These are phyloP conservation scores for Hamigera avellanea DNA, from an alignment of 495 filamentous ascomycete species.

Conservation along the genomic window DNA sequence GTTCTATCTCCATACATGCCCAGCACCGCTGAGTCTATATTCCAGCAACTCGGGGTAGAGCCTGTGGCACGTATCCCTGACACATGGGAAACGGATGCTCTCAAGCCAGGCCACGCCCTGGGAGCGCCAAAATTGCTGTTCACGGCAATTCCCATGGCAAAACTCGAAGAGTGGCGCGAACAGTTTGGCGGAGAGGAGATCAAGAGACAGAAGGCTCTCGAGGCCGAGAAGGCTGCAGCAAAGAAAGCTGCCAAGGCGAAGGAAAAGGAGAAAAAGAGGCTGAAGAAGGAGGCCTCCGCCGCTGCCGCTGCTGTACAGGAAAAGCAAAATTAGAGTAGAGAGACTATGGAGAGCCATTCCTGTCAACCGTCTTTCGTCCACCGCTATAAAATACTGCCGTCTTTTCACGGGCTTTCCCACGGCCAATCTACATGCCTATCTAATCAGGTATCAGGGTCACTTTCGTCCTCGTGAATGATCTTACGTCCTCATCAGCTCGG, in stretches of 20 bases:
- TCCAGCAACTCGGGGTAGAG: constrained; percentile 4
- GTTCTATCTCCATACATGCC: constrained; percentile 9
- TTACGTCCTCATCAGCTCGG: too few relatives aligned
- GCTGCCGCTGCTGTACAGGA: background rate
- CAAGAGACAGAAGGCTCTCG: constrained; percentile 1
- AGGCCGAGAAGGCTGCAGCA: constrained; percentile 6
- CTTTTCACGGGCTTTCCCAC: too few relatives aligned
- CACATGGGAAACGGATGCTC: background rate
- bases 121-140: constrained; percentile 6
- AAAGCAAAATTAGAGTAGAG: too few relatives aligned
- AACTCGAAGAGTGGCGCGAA: constrained; percentile 10
- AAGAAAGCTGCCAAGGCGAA: constrained; percentile 7
- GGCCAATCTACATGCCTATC: too few relatives aligned
- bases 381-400: too few relatives aligned
- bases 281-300: background rate
- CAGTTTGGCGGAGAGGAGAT: constrained; percentile 7
- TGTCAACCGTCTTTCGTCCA: too few relatives aligned
- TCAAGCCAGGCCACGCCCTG: constrained; percentile 7
- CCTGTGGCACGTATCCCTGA: constrained; percentile 5
- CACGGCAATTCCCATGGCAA: constrained; percentile 2
- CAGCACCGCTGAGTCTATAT: constrained; percentile 7
- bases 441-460: too few relatives aligned
- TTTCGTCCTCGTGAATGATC: too few relatives aligned
- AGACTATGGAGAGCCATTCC: too few relatives aligned
- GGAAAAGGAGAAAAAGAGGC: constrained; percentile 6